Percentiles rank a stretch among this genome's conserved stretches.
Conservation (phyloP, 2,329 filamentous ascomycete genomes). For the Cryphonectria japonica region DNA sequence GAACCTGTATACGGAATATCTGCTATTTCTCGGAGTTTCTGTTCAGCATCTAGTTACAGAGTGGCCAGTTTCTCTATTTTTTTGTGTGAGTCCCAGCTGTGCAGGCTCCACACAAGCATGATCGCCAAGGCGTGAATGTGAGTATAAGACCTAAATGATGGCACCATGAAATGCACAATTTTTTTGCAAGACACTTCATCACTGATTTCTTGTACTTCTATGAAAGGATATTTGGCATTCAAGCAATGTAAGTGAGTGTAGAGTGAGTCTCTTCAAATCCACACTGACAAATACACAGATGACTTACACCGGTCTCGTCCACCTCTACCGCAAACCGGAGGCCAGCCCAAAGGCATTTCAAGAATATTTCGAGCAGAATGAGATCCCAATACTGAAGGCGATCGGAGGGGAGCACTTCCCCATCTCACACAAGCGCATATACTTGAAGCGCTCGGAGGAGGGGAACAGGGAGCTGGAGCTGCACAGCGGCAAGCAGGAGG, state of each 20-base stretch:
- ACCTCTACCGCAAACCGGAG: constrained; percentile 1
- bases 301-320: constrained; percentile 2
- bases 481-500: constrained; percentile 2
- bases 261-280: not conserved
- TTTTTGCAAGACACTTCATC: not conserved
- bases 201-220: too few species aligned
- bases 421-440: constrained; percentile 7
- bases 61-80: not conserved
- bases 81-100: not conserved
- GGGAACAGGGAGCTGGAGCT: not conserved
- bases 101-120: not conserved
- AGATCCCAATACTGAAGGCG: not conserved
- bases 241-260: not conserved
- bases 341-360: not conserved
- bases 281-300: not conserved
- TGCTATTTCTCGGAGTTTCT: not conserved
- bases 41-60: not conserved
- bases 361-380: constrained; percentile 1
- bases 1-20: not conserved
- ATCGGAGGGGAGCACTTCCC: constrained; percentile 1
- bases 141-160: not conserved
- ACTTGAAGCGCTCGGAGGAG: constrained; percentile 4
- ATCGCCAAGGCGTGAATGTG: not conserved
- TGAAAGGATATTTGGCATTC: not conserved
- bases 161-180: not conserved